Conservation (phyloP, 139 green algal species). For the Tetraselmis striata region DNA sequence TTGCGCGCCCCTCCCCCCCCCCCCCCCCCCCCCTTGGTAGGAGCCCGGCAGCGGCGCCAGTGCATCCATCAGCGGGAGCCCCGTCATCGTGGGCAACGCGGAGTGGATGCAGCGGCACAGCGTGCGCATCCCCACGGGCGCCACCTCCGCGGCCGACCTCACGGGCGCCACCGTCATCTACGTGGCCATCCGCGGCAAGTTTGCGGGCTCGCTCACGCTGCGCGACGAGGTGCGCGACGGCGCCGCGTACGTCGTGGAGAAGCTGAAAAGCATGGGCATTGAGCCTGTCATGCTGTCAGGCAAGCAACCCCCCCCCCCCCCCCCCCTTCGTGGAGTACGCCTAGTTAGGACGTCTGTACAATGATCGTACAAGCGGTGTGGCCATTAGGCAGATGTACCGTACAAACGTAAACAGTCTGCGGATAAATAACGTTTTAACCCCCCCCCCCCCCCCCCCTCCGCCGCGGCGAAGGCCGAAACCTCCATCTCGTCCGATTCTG, state of each 20-base stretch:
- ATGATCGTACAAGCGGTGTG: no score
- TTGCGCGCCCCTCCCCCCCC: no score
- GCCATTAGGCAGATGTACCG: no score
- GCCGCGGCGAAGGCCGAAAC: no score
- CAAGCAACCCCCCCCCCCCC: no score
- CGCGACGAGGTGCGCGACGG: neutral
- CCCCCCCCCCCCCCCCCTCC: no score
- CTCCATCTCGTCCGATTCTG: no score
- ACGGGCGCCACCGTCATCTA: neutral
- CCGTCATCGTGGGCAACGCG: conserved; percentile 65
- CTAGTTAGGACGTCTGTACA: no score
- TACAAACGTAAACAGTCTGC: no score
- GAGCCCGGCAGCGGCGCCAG: conserved; percentile 68
- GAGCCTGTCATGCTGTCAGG: conserved; percentile 63
- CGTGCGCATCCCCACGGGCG: neutral
- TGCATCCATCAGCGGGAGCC: conserved; percentile 43
- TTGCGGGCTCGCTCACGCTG: neutral
- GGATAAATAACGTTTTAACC: no score
- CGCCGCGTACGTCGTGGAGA: neutral
- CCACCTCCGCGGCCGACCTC: neutral
- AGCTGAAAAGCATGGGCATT: conserved; percentile 37
- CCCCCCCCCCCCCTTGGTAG: no score
- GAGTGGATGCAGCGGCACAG: conserved; percentile 62
- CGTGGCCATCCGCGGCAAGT: neutral
- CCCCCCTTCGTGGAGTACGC: no score